Evolutionary conservation across 1,284 basidiomycete species (phyloP).

Genomic region (Melanopsichium pennsylvanicum): DNA sequence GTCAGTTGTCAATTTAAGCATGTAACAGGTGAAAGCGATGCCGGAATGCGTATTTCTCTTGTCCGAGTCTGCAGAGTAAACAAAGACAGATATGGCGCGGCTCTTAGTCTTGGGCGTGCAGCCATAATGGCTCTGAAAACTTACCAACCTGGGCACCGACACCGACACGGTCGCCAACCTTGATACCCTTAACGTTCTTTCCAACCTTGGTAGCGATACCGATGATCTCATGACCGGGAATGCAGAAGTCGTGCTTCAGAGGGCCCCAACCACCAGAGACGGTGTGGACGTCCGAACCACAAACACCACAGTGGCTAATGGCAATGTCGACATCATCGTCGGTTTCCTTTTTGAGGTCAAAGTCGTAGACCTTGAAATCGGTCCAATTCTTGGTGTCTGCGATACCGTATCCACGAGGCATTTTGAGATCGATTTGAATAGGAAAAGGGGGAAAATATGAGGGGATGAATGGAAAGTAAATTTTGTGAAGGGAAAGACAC

Average conservation of each 20-base stretch:
- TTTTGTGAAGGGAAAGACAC: neutral
- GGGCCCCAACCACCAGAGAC: slow-evolving; percentile 63
- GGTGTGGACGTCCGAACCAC: slow-evolving; percentile 58
- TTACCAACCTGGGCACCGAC: slow-evolving; percentile 72
- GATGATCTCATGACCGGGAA: slow-evolving; percentile 73
- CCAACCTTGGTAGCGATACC: slow-evolving; percentile 69
- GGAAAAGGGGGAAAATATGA: too few species aligned
- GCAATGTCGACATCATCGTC: slow-evolving; percentile 60
- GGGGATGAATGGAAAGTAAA: too few species aligned
- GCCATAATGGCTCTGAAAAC: neutral
- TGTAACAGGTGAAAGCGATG: too few species aligned
- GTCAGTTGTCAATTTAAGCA: too few species aligned
- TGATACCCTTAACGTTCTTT: slow-evolving; percentile 71
- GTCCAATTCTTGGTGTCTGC: slow-evolving; percentile 63
- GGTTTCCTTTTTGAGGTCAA: slow-evolving; percentile 60
- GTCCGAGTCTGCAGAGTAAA: neutral
- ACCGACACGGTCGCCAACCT: slow-evolving; percentile 74
- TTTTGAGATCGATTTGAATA: neutral
- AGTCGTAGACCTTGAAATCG: slow-evolving; percentile 64
- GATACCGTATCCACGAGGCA: slow-evolving; percentile 62
- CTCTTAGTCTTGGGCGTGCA: neutral
- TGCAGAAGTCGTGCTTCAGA: slow-evolving; percentile 61
- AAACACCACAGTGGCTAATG: slow-evolving; percentile 63
- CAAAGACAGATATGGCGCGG: neutral
- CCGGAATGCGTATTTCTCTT: too few species aligned